A percentile compares a stretch with the other conserved stretches of the same genome.
Conservation (phyloP, 2,329 filamentous ascomycete genomes). For the Colletotrichum simmondsii region DNA sequence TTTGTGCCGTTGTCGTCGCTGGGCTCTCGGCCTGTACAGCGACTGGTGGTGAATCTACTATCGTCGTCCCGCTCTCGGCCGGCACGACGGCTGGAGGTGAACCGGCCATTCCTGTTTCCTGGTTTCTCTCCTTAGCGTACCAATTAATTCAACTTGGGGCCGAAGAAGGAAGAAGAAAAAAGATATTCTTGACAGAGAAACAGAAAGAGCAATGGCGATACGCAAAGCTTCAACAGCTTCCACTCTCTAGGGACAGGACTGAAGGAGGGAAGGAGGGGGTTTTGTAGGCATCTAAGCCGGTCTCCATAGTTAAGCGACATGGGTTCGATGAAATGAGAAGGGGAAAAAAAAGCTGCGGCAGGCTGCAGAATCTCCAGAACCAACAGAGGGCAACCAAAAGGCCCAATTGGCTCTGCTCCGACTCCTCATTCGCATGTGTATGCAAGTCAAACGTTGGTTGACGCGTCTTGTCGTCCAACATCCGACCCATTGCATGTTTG, state of each 20-base stretch:
- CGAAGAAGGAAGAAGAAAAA: no score
- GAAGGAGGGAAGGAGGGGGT: not conserved
- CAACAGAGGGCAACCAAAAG: not conserved
- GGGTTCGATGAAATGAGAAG: not conserved
- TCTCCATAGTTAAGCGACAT: not conserved
- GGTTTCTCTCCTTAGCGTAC: not conserved
- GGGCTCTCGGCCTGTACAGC: not conserved
- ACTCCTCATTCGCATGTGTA: not conserved
- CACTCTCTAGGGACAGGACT: not conserved
- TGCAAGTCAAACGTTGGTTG: not conserved
- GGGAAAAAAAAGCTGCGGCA: no score
- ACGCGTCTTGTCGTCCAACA: not conserved
- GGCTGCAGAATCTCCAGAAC: not conserved
- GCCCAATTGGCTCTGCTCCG: not conserved
- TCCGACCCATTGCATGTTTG: not conserved
- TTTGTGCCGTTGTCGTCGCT: not conserved
- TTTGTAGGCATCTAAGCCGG: not conserved
- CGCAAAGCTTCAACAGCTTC: not conserved
- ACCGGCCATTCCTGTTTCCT: not conserved
- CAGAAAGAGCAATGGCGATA: not conserved
- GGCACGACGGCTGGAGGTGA: not conserved
- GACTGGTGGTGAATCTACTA: not conserved
- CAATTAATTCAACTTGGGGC: not conserved
- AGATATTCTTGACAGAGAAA: not conserved
- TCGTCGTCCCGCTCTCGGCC: not conserved